These are phyloP conservation scores for Penicillium concentricum DNA, from an alignment of 2,329 filamentous ascomycete genomes.

Conservation along the genomic window DNA sequence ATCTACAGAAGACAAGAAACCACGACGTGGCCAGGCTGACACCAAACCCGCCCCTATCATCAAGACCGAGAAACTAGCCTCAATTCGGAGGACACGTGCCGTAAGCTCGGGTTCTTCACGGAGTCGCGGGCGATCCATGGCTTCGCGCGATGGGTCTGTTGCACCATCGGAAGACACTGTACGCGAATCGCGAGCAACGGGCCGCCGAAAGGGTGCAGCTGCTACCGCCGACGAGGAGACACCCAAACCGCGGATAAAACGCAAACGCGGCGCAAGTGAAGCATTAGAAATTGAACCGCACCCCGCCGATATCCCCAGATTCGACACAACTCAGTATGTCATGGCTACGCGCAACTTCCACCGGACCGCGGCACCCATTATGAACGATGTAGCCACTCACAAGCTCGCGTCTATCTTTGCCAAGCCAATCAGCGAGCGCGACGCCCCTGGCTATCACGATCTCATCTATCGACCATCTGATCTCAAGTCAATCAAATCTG, in stretches of 20 bases:
- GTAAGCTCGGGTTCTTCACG: constrained; percentile 37
- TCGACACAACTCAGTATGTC: constrained; percentile 37
- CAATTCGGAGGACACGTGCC: constrained; percentile 31
- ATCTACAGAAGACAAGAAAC: constrained; percentile 22
- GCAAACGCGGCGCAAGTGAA: constrained; percentile 42
- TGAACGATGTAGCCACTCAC: constrained; percentile 75
- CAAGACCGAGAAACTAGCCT: constrained; percentile 29
- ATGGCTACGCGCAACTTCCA: constrained; percentile 52
- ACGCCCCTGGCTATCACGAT: constrained; percentile 72
- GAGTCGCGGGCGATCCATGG: constrained; percentile 38
- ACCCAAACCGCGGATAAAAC: constrained; percentile 35
- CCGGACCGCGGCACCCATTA: constrained; percentile 68
- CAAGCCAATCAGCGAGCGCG: constrained; percentile 69
- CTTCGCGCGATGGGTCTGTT: constrained; percentile 34
- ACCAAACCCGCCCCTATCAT: constrained; percentile 17
- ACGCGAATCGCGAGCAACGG: constrained; percentile 21
- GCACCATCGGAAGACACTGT: constrained; percentile 25
- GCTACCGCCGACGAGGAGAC: constrained; percentile 27
- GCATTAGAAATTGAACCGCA: constrained; percentile 29
- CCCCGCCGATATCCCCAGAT: constrained; percentile 27
- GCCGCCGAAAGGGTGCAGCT: constrained; percentile 28
- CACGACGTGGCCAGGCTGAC: constrained; percentile 22
- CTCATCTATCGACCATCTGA: constrained; percentile 74
- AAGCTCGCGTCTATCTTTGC: constrained; percentile 78
- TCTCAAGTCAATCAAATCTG: constrained; percentile 72